Percentiles rank a stretch among this genome's conserved stretches.
Conservation (phyloP, 1,284 basidiomycete genomes). For the Malassezia vespertilionis region DNA sequence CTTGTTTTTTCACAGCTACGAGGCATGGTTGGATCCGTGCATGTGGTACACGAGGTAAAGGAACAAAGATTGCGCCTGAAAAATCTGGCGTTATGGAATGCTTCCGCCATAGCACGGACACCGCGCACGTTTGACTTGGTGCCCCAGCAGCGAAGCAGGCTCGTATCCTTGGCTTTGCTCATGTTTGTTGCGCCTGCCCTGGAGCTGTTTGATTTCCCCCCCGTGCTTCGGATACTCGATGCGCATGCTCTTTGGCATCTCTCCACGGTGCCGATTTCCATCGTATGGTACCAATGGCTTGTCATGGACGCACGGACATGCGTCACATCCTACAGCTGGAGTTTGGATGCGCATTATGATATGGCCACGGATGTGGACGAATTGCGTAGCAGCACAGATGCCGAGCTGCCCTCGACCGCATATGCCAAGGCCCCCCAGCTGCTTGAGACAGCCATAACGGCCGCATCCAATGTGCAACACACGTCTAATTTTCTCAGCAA, state of each 20-base stretch:
- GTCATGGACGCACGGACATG: slow-evolving; percentile 37
- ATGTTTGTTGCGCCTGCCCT: slow-evolving; percentile 68
- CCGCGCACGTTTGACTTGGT: slow-evolving; percentile 11
- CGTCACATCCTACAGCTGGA: slow-evolving; percentile 31
- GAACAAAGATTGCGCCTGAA: too few species aligned
- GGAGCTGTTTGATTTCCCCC: slow-evolving; percentile 86
- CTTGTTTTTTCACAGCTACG: too few species aligned
- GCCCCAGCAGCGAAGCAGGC: slow-evolving; percentile 46
- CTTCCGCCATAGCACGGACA: background rate
- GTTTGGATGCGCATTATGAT: slow-evolving; percentile 17
- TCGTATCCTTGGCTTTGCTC: slow-evolving; percentile 52
- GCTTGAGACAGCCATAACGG: background rate
- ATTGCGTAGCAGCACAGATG: background rate
- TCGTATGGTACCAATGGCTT: slow-evolving; percentile 59
- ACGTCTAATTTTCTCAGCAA: too few species aligned
- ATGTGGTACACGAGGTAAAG: too few species aligned
- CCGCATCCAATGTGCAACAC: too few species aligned
- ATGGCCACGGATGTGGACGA: slow-evolving; percentile 1
- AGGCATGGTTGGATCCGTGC: too few species aligned
- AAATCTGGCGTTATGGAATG: too few species aligned
- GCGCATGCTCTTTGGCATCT: slow-evolving; percentile 92
- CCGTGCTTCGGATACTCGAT: slow-evolving; percentile 62
- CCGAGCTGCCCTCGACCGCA: too few species aligned
- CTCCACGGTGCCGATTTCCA: slow-evolving; percentile 66
- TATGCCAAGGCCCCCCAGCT: background rate